Percentiles rank a stretch among this genome's conserved stretches.
Conservation (phyloP, 306 rosid genomes). For the Prunus fruticosa region DNA sequence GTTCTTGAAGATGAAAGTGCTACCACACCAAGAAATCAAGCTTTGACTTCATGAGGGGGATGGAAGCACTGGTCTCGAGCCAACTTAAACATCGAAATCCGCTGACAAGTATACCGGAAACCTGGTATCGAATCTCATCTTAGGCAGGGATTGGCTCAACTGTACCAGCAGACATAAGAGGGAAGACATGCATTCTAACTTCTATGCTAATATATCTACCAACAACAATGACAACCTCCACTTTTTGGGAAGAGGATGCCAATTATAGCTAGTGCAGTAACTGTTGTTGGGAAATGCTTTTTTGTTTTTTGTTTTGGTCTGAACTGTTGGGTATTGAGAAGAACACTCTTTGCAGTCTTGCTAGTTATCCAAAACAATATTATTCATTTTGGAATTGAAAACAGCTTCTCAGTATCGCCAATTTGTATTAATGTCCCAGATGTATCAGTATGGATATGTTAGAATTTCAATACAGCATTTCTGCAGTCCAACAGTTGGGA, state of each 20-base stretch:
- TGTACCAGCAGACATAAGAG: too few species aligned
- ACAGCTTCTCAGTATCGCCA: neutral
- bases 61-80: neutral
- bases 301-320: too few species aligned
- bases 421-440: neutral
- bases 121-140: neutral
- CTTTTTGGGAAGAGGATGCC: neutral
- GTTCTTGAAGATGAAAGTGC: conserved; percentile 34
- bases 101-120: neutral
- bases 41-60: conserved; percentile 21
- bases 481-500: neutral
- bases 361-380: neutral
- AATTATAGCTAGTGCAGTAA: neutral
- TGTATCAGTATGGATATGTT: neutral
- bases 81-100: neutral
- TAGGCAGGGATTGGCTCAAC: neutral
- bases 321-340: neutral
- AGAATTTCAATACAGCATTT: neutral
- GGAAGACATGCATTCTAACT: neutral
- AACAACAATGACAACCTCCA: neutral
- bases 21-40: conserved; percentile 14
- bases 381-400: neutral
- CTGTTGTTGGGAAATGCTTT: neutral
- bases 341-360: neutral
- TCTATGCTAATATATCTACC: neutral